Conservation (phyloP, 2,329 filamentous ascomycete genomes). For the Stemphylium lycopersici region DNA sequence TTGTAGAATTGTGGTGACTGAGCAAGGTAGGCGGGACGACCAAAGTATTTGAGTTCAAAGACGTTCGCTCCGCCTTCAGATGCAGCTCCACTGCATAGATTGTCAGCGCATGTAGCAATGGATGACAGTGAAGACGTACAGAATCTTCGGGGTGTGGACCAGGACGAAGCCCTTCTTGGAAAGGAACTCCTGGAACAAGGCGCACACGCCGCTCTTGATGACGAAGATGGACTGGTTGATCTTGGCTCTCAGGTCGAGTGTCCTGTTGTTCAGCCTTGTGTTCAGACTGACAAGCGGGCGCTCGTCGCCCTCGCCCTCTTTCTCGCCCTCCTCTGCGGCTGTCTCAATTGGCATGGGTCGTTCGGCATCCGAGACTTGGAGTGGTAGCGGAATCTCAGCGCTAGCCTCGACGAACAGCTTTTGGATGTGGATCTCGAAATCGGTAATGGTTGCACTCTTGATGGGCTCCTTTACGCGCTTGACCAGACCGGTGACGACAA, state of each 20-base stretch:
- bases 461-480: constrained; percentile 85
- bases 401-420: constrained; percentile 80
- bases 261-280: constrained; percentile 88
- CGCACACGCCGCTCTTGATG: constrained; percentile 69
- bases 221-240: constrained; percentile 88
- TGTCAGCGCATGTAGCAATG: neutral
- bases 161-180: constrained; percentile 75
- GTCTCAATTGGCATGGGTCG: constrained; percentile 55
- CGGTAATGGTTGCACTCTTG: constrained; percentile 81
- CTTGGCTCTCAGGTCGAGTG: constrained; percentile 88
- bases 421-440: constrained; percentile 84
- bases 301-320: constrained; percentile 60
- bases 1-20: constrained; percentile 88
- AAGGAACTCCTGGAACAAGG: constrained; percentile 81
- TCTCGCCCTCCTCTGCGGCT: constrained; percentile 56
- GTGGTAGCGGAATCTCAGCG: constrained; percentile 65
- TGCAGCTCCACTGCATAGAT: constrained; percentile 65
- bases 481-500: constrained; percentile 79
- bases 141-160: constrained; percentile 81
- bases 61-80: constrained; percentile 94
- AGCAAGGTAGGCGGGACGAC: constrained; percentile 77
- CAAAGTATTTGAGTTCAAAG: constrained; percentile 90
- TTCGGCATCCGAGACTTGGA: constrained; percentile 62
- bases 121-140: constrained; percentile 1
- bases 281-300: constrained; percentile 78